Conservation (phyloP, 2,329 filamentous ascomycete species). For the Rhynchosporium graminicola region DNA sequence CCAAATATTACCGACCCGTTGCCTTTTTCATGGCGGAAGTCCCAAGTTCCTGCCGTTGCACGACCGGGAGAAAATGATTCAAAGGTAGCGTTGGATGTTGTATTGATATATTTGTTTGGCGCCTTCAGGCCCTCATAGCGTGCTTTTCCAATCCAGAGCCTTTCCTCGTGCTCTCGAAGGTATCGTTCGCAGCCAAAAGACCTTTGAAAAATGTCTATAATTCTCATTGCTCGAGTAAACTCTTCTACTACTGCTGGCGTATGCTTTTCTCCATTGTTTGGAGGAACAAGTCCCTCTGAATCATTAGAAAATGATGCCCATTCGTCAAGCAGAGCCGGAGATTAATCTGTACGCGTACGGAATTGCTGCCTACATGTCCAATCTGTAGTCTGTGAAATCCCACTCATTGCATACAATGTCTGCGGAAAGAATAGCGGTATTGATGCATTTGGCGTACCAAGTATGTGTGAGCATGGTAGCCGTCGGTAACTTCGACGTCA, state of each 20-base stretch:
- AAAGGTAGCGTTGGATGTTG: neutral
- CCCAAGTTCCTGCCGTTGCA: too few relatives aligned
- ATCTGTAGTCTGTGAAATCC: conserved; percentile 62
- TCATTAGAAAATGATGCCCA: conserved; percentile 58
- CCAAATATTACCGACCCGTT: too few relatives aligned
- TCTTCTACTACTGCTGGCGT: conserved; percentile 50
- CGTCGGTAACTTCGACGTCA: conserved; percentile 59
- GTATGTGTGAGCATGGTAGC: conserved; percentile 66
- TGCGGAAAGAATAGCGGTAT: conserved; percentile 63
- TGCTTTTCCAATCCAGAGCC: conserved; percentile 46
- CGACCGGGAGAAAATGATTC: neutral
- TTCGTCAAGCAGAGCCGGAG: conserved; percentile 62
- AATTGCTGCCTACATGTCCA: conserved; percentile 63
- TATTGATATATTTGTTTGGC: neutral
- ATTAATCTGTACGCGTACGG: conserved; percentile 54
- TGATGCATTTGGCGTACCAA: conserved; percentile 57
- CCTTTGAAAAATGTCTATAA: conserved; percentile 57
- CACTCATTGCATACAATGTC: conserved; percentile 66
- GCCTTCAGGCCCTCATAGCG: neutral
- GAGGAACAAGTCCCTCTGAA: conserved; percentile 6
- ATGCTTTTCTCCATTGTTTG: conserved; percentile 40
- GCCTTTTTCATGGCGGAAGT: too few relatives aligned
- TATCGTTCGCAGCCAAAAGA: conserved; percentile 60
- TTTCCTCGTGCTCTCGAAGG: conserved; percentile 62
- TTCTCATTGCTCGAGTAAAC: conserved; percentile 57